Evolutionary conservation across 2,329 filamentous ascomycete genomes (phyloP), one percentile per base, ranked within the genome.

Genomic region (Chrysosporium queenslandicum): DNA sequence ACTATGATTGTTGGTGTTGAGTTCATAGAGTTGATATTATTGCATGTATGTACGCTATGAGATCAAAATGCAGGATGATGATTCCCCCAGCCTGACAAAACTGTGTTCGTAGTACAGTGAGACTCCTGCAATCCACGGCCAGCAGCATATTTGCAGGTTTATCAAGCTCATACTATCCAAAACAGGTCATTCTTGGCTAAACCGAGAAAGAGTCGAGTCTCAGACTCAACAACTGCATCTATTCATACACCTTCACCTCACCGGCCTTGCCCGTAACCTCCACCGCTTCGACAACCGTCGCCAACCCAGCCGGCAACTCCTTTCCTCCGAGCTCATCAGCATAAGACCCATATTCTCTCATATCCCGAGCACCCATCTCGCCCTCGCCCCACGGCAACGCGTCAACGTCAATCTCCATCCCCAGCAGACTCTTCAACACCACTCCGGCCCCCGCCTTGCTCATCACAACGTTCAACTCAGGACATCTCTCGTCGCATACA

Each of bases 381-480:
- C 92, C 87, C 1, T 85, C 83, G 0, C 89, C 90, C 82, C 89
- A 92, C 0, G 90, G 90, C 63, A 97, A 68, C n/a, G 76, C 74
- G 36, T 94, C 87, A 3, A 94, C 70, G 67, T 95, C 87, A 52
- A 96, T 85, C 27, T 89, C 80, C 66, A 82, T 75, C 18, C 84
- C 83, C 49, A 96, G 66, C 51, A 96, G 65, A 56, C 78, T 81
- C 69, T 84, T 86, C 53, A 97, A 70, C 27, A 97, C 82, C 21
- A 96, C 89, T 52, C 80, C 81, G 6, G 86, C 84, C 0, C 91
- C 91, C 0, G 85, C 87, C 68, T 96, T 97, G 63, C 86, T 92
- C 85, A 96, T 92, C 8, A 97, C 89, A 62, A 87, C 80, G 64
- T 96, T 96, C 50, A 82, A 79, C 67, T 95, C 81, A 66, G 85